Percentiles rank a stretch among this genome's conserved stretches.
Conservation (phyloP, 768 basidiomycete genomes). For the Fomitopsis serialis region DNA sequence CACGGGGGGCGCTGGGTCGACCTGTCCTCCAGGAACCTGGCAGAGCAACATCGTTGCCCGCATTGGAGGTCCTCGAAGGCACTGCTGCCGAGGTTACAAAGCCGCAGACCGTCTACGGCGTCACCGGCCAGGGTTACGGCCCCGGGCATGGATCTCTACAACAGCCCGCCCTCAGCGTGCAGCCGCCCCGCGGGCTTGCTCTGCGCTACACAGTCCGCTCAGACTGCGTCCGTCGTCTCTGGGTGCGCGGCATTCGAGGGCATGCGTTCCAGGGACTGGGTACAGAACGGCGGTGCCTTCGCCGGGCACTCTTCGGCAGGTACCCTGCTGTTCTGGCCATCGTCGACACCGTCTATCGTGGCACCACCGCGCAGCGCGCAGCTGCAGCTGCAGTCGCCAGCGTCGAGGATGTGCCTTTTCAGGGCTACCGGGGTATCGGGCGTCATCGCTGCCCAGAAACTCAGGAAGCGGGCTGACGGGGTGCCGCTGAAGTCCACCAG, state of each 20-base stretch:
- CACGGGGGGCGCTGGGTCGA: conserved; percentile 96
- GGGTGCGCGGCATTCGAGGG: conserved; percentile 99
- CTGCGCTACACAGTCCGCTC: conserved; percentile 97
- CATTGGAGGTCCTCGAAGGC: conserved; percentile 88
- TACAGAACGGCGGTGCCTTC: conserved; percentile 89
- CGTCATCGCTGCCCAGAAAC: conserved; percentile 91
- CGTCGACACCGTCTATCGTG: conserved; percentile 97
- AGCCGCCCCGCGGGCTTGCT: conserved; percentile 91
- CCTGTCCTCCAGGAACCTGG: conserved; percentile 82
- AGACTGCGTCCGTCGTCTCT: conserved; percentile 96
- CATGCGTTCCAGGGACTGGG: conserved; percentile 93
- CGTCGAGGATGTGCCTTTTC: conserved; percentile 87
- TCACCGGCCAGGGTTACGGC: conserved; percentile 97
- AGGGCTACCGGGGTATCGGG: conserved; percentile 86
- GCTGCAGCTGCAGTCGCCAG: conserved; percentile 60
- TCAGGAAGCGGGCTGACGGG: conserved; percentile 92
- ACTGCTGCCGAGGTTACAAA: conserved; percentile 91
- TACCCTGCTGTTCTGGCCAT: conserved; percentile 98
- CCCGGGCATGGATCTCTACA: conserved; percentile 99
- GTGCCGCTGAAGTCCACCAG: conserved; percentile 93
- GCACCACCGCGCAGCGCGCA: too few species aligned
- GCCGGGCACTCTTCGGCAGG: conserved; percentile 98
- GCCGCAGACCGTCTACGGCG: conserved; percentile 89
- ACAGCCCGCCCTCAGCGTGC: conserved; percentile 87
- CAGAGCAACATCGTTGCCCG: conserved; percentile 92